Base-by-base conservation (phyloP, 108 stramenopile species). In the Cyclotella kingstonii region DNA sequence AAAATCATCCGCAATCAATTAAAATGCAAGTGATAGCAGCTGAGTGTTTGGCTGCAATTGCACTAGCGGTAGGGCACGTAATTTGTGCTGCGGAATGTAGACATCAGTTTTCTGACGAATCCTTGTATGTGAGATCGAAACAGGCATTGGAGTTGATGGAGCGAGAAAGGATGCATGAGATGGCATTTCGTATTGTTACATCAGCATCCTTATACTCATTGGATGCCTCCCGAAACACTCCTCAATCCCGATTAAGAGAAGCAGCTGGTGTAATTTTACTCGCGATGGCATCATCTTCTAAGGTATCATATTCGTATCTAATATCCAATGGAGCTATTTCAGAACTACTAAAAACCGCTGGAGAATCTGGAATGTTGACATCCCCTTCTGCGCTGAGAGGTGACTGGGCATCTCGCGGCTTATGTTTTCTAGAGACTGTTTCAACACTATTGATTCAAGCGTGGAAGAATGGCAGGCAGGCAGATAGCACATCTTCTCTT, bases 351-450 rank as follows among this genome's bases (percentile, higher is more conserved):
- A 11, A 54, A 7, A 73, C 81, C 36, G 67, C 84, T 27, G 72
- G 74, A 21, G 86, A 88, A 21, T 49, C 74, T 5, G 70, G 70
- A 18, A 76, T 80, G 38, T 25, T 70, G 72, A 63, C 52, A 7
- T 60, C 76, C 42, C 55, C 82, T 2, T 85, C 84, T 14, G 69
- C 70, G 22, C 47, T 87, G 23, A 61, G 87, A 35, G 90, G 90
- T n/a, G 82, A 92, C 21, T 60, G 78, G 31, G 79, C 86, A 8
- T 79, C 83, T 2, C 70, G 80, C 7, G 82, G 87, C 39, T 54
- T 88, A 10, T 84, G 87, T 28, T 69, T 84, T 68, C 35, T 92
- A 31, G 84, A 89, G 52, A 72, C 83, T 17, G 77, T 79, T 25
- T 63, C 86, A 6, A 41, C 80, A 15, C 42, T 86, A 55, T 64